Base-by-base conservation (phyloP, 2,329 filamentous ascomycete species). In the Colletotrichum sp. region DNA sequence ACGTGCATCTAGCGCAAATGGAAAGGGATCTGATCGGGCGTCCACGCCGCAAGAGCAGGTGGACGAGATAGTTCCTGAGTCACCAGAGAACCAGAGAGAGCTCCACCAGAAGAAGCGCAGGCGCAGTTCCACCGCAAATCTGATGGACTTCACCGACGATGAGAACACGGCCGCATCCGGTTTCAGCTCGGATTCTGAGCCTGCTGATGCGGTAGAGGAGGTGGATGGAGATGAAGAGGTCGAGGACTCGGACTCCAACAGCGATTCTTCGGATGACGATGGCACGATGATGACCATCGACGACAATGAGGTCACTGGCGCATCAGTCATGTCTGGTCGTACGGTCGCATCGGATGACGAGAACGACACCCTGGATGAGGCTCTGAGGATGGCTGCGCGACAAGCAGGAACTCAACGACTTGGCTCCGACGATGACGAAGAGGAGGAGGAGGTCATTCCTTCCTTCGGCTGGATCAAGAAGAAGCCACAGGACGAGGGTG, bases 221-320 rank as follows among this genome's bases (percentile, higher is more conserved):
- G 86, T 90, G n/a, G 88, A 89, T 8, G 89, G 90, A 57, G 89
- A 91, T 28, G 87, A 89, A 26, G 85, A 85, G 8, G 83, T 86
- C 77, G 79, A 52, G 44, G 44, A 83, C 68, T 86, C 85, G 2
- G 85, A 84, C 70, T 86, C 85, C 30, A 88, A 88, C 44, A 85
- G 84, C 3, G 90, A 94, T 77, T 93, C 95, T 59, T 49, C 39
- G 39, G 93, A 93, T 66, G 94, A 95, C 78, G 94, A 95, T 78
- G 94, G 92, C 34, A 96, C 95, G 1, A 93, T 95, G 84, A 95
- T 96, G 92, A 96, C 93, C 44, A 87, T 98, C 60, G 95, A 96
- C 76, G 89, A 95, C 21, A 95, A 97, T 72, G 94, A 96, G 79
- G 90, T 93, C 77, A 95, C 94, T 3, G 91, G 92, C 36, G 93